These are phyloP conservation scores for Lactifluus volemus DNA, from an alignment of 768 basidiomycete genomes.

Conservation along the genomic window DNA sequence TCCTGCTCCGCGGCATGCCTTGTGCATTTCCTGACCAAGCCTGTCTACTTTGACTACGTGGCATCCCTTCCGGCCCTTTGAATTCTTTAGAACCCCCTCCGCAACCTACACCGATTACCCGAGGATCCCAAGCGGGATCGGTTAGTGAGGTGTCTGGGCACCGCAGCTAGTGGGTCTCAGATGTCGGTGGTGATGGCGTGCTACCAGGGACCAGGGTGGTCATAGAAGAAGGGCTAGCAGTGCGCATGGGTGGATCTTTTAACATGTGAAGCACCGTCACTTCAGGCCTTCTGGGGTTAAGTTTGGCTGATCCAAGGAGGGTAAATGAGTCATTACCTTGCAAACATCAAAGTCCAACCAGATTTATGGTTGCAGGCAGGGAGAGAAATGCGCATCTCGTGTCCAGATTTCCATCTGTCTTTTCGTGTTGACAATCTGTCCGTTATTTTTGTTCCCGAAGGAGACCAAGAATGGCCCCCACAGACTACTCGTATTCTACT, in stretches of 20 bases:
- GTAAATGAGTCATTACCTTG: background rate
- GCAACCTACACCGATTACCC: no score
- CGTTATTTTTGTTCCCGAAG: background rate
- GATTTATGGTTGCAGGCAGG: conserved; percentile 41
- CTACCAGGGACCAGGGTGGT: no score
- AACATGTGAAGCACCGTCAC: background rate
- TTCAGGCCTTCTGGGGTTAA: background rate
- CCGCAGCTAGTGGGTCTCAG: no score
- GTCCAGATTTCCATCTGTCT: background rate
- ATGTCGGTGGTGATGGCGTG: no score
- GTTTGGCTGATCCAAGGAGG: background rate
- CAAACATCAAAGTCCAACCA: conserved; percentile 34
- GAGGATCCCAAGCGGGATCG: no score
- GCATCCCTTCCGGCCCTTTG: no score
- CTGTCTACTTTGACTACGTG: background rate
- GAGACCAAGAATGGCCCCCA: background rate
- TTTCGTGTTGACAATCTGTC: background rate
- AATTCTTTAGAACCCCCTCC: no score
- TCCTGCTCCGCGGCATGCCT: conserved; percentile 24
- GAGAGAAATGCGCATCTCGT: conserved; percentile 40
- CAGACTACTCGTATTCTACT: conserved; percentile 4
- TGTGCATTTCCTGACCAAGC: conserved; percentile 31
- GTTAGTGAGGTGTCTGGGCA: no score
- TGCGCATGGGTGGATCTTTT: conserved; percentile 9
- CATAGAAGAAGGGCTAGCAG: conserved; percentile 23